phyloP scores from a whole-genome alignment of 768 basidiomycete species.

The button mushroom (Agaricus bisporus) region DNA sequence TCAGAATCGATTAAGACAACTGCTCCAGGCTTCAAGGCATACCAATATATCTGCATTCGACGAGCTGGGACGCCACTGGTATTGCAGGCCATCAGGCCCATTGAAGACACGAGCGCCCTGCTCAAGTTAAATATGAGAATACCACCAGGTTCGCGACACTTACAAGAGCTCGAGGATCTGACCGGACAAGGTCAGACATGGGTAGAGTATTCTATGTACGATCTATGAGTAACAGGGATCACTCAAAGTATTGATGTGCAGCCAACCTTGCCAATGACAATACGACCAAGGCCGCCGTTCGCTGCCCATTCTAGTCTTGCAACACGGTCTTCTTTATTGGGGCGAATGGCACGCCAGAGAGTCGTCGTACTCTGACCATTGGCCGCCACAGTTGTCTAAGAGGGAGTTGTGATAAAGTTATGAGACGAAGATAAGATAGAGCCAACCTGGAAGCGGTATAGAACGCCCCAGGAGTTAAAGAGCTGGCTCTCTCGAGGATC shows the following conservation, averaged over 20 bases:
- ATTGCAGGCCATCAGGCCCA: constrained; percentile 76
- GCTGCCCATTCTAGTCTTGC: constrained; percentile 85
- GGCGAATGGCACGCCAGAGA: constrained; percentile 73
- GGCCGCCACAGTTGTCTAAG: constrained; percentile 58
- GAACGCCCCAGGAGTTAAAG: constrained; percentile 75
- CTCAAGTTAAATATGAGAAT: constrained; percentile 8
- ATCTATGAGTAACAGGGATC: constrained; percentile 21
- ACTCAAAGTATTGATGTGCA: constrained; percentile 11
- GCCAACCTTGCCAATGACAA: constrained; percentile 76
- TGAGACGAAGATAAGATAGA: constrained; percentile 7
- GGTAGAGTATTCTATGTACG: constrained; percentile 59
- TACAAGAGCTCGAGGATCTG: constrained; percentile 58
- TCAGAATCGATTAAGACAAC: constrained; percentile 15
- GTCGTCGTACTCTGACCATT: constrained; percentile 72
- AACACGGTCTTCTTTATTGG: constrained; percentile 83
- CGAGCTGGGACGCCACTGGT: constrained; percentile 72
- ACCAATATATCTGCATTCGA: constrained; percentile 57
- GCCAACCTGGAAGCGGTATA: constrained; percentile 75
- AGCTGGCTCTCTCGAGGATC: constrained; percentile 80
- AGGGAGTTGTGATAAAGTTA: constrained; percentile 18
- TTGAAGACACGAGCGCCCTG: constrained; percentile 68
- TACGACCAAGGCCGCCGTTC: constrained; percentile 78
- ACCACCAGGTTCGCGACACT: constrained; percentile 21
- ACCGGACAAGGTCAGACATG: constrained; percentile 78
- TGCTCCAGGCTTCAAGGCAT: constrained; percentile 20